Evolutionary conservation across 148 eudicot species (phyloP), one percentile per base, ranked within the genome.

Genomic region (Hydrangea macrophylla): DNA sequence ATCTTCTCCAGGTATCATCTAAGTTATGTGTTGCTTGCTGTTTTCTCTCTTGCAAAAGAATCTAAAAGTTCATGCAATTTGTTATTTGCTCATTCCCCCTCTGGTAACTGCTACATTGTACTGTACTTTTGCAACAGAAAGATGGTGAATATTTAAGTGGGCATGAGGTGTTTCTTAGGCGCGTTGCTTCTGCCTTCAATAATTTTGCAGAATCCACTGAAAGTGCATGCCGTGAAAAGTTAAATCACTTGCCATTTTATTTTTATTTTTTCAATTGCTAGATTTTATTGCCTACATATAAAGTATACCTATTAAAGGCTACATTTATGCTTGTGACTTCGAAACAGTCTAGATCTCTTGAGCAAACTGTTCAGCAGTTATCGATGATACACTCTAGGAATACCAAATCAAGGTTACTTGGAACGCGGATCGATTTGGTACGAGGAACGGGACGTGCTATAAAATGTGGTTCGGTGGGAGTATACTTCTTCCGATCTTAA

Each of bases 161-260:
- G 76, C 96, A 94, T 75, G 96, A 88, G 60, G 86, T 83, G 53
- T 94, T 94, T 75, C 75, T 85, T 42, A 82, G 75, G 58, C 88
- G 96, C 53, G 96, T 85, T 61, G 84, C 87, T 62, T 80, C 90
- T 57, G 92, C 98, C 70, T 92, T 88, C 85, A 89, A 85, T 79
- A 84, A 75, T 73, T 92, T 92, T 85, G 96, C 98, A 63, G 98
- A 92, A 83, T 81, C 88, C 39, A 88, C 98, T 57, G 98, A 92
- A 70, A 80, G 76, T 74, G 82, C 92, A 63, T 90, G 96, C 73
- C 86, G 83, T 70, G 94, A 88, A 70, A 93, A 90, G 98, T 90
- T 69, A 83, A 69, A 60, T 8, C 58, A 61, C 58, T 39, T 66
- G 25, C 51, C 18, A n/a, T n/a, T 58, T 60, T 23, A 24, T 45